phyloP scores from a whole-genome alignment of 345 rosid genomes.

The Chamaenerion angustifolium region DNA sequence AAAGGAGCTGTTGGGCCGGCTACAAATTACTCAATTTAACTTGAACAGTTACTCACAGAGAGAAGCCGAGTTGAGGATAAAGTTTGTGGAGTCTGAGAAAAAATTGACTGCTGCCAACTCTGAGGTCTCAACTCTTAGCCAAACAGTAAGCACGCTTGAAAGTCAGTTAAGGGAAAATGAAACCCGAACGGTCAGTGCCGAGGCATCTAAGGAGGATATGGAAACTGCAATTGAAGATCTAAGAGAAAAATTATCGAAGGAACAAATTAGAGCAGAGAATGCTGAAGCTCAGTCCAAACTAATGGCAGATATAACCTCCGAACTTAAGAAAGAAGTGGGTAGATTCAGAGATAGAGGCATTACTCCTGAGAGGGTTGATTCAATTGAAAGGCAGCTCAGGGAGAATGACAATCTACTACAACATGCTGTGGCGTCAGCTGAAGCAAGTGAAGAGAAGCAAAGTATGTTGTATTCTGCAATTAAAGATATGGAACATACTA shows the following conservation, averaged over 20 bases:
- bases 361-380: constrained; percentile 39
- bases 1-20: constrained; percentile 50
- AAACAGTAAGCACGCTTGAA: constrained; percentile 38
- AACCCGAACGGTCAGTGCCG: neutral
- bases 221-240: constrained; percentile 26
- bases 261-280: too few relatives aligned
- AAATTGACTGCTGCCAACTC: constrained; percentile 32
- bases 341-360: constrained; percentile 29
- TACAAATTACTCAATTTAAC: constrained; percentile 54
- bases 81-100: constrained; percentile 49
- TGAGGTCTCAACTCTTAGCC: constrained; percentile 40
- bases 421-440: constrained; percentile 64
- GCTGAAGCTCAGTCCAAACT: constrained; percentile 34
- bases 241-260: constrained; percentile 26
- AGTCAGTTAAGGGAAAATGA: constrained; percentile 32
- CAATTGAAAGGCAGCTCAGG: constrained; percentile 47
- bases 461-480: constrained; percentile 51
- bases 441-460: constrained; percentile 82
- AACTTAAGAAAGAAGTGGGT: constrained; percentile 38
- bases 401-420: constrained; percentile 58
- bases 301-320: constrained; percentile 29
- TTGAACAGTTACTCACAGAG: constrained; percentile 46
- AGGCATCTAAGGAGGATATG: neutral
- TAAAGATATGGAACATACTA: constrained; percentile 68
- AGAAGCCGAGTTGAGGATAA: constrained; percentile 37